These are phyloP conservation scores for Dictyostelium citrinum DNA, from an alignment of 78 protist species.

Conservation along the genomic window DNA sequence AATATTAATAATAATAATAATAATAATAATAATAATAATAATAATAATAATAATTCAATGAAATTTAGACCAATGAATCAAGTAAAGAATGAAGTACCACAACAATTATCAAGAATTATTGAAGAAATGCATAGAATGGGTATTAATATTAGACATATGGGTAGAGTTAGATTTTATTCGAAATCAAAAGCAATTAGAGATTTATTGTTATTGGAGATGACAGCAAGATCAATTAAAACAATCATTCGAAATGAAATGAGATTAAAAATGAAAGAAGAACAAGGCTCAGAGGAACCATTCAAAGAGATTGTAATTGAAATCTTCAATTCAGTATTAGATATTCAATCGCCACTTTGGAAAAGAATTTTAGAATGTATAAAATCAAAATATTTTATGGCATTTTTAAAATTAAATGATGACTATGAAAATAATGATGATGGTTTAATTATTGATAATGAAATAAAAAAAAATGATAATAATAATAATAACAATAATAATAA, in stretches of 20 bases:
- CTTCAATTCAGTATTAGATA: constrained; percentile 36
- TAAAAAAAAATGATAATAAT: background rate
- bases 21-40: background rate
- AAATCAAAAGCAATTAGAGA: constrained; percentile 7
- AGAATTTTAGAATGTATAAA: background rate
- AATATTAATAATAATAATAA: background rate
- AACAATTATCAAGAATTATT: constrained; percentile 13
- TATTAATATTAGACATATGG: constrained; percentile 80
- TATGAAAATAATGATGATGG: too few relatives aligned
- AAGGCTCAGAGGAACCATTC: constrained; percentile 79
- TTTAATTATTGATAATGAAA: too few relatives aligned
- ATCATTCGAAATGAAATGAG: constrained; percentile 70
- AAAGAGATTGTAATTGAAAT: constrained; percentile 55
- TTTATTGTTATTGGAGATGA: constrained; percentile 67
- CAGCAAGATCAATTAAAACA: constrained; percentile 63
- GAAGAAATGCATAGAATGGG: constrained; percentile 80
- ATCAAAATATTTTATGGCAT: constrained; percentile 61
- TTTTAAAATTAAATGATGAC: background rate
- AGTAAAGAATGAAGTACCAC: constrained; percentile 65
- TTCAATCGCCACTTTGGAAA: constrained; percentile 26
- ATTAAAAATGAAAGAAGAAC: constrained; percentile 59
- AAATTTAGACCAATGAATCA: constrained; percentile 9
- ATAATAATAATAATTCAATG: background rate
- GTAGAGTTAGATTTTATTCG: constrained; percentile 45
- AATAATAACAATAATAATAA: background rate